Evolutionary conservation across 2,329 filamentous ascomycete genomes (phyloP).

Genomic region (Epichloe amarillans): DNA sequence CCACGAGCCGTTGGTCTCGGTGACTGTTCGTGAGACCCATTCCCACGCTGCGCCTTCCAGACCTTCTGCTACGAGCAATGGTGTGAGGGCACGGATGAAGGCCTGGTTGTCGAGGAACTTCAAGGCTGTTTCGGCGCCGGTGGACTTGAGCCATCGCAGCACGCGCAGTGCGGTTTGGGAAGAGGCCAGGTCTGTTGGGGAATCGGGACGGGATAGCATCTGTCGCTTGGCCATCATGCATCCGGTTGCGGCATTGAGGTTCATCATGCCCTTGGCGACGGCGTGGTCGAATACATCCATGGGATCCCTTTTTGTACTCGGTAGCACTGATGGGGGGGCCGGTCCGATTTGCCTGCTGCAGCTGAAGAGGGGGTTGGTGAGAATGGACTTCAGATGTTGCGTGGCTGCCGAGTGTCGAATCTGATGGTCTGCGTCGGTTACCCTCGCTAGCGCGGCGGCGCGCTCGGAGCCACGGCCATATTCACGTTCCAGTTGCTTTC

Average conservation of each 20-base stretch:
- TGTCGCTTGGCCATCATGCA: conserved; percentile 36
- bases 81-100: conserved; percentile 28
- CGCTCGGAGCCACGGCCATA: conserved; percentile 31
- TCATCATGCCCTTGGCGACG: conserved; percentile 44
- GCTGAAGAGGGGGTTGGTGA: conserved; percentile 45
- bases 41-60: conserved; percentile 37
- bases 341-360: conserved; percentile 16
- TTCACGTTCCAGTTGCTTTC: conserved; percentile 43
- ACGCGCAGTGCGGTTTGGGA: conserved; percentile 35
- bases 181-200: conserved; percentile 19
- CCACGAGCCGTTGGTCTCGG: conserved; percentile 11
- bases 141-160: conserved; percentile 39
- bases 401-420: conserved; percentile 25
- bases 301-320: conserved; percentile 24
- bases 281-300: conserved; percentile 44
- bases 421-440: conserved; percentile 8
- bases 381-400: conserved; percentile 41
- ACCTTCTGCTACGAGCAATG: conserved; percentile 39
- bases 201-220: conserved; percentile 19
- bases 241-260: conserved; percentile 35
- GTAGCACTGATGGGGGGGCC: conserved; percentile 4
- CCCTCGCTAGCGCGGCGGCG: conserved; percentile 8
- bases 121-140: conserved; percentile 32
- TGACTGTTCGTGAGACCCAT: conserved; percentile 34
- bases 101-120: conserved; percentile 28